Base-by-base conservation (phyloP, 352 stramenopile species). In the Phytopythium vexans region DNA sequence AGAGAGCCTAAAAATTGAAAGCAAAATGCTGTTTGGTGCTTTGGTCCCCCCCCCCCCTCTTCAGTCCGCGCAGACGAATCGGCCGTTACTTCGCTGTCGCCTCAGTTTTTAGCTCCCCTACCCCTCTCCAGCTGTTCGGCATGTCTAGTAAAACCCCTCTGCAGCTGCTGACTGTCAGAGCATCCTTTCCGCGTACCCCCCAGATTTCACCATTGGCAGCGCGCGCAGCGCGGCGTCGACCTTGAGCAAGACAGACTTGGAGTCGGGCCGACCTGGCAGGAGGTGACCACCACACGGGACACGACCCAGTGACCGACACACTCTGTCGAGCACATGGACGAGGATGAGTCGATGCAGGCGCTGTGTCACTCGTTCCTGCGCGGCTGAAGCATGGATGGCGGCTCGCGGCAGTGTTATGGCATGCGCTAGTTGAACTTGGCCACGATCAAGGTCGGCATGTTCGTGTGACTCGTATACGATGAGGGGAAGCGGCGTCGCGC, bases 221-320 rank as follows among this genome's bases (percentile, higher is more conserved):
- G 54, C 51, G 49, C 60, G 43, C 48, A 82, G 72, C 64, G 64
- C 56, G 4, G 56, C 46, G 35, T 40, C 47, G 42, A 47, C 60
- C 41, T 79, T 86, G 72, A 72, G 62, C 60, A 57, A 86, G 56
- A 65, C 79, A 64, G 74, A 82, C 68, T 79, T 82, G 55, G 70
- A 68, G 42, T 70, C 66, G 27, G 76, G 76, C 70, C 70, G 45
- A 42, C 66, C 56, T 63, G 64, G 14, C 60, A 59, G 41, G 58
- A 67, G 4, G 54, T 80, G 39, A 67, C 70, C 37, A 65, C 74
- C 62, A 55, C 70, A 36, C 54, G 62, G 12, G 66, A 77, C 50
- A 43, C 56, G 11, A 59, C 38, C 3, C 71, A 73, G 54, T 68
- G 71, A 3, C 60, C 71, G 33, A 76, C 68, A 27, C 21, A 27